phyloP scores from a whole-genome alignment of 345 rosid genomes.

The Kernera saxatilis region DNA sequence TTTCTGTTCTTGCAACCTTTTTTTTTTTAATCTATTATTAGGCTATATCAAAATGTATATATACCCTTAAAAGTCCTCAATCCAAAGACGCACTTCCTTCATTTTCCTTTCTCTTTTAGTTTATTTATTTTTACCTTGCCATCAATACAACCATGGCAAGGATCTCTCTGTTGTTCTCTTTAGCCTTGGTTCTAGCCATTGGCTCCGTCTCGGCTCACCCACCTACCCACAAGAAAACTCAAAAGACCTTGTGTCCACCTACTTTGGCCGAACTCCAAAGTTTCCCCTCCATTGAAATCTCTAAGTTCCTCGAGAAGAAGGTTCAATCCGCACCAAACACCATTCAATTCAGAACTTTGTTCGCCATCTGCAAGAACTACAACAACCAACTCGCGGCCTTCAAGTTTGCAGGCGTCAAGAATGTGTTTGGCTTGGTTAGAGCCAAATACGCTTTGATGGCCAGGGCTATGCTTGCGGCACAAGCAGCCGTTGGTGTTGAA shows the following conservation, averaged over 20 bases:
- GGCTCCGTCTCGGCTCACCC: slow-evolving; percentile 22
- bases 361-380: slow-evolving; percentile 9
- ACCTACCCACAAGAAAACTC: neutral
- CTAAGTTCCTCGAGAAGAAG: neutral
- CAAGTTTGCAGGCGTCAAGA: neutral
- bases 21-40: slow-evolving; percentile 8
- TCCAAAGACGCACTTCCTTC: slow-evolving; percentile 22
- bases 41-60: slow-evolving; percentile 2
- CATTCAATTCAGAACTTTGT: neutral
- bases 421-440: neutral
- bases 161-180: slow-evolving; percentile 30
- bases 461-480: neutral
- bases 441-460: neutral
- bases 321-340: neutral
- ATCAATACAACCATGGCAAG: slow-evolving; percentile 32
- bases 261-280: slow-evolving; percentile 14
- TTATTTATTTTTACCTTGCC: neutral
- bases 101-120: neutral
- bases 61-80: neutral
- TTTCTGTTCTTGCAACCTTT: neutral
- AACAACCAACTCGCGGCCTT: neutral
- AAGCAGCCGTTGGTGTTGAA: slow-evolving; percentile 4
- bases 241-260: neutral
- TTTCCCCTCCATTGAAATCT: slow-evolving; percentile 1
- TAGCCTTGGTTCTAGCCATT: slow-evolving; percentile 22